These are phyloP conservation scores for Ascochyta lentis DNA, from an alignment of 2,329 filamentous ascomycete species.

Conservation along the genomic window DNA sequence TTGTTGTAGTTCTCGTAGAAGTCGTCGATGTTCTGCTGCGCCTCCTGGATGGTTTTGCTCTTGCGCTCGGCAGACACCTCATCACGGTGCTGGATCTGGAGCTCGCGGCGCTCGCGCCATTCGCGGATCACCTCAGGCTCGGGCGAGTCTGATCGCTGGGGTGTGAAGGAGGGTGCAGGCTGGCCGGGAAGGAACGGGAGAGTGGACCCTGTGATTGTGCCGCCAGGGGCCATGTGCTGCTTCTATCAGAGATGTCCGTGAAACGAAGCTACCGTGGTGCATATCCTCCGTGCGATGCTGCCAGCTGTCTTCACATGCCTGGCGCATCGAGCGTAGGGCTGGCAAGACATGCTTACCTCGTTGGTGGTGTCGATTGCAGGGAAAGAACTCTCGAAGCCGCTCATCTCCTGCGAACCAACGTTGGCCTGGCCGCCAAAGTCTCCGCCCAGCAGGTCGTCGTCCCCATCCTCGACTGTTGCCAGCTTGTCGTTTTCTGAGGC, in stretches of 20 bases:
- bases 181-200: constrained; percentile 60
- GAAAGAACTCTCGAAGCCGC: constrained; percentile 85
- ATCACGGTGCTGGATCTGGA: constrained; percentile 80
- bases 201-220: constrained; percentile 76
- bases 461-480: constrained; percentile 67
- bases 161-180: constrained; percentile 47
- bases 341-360: constrained; percentile 62
- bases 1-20: constrained; percentile 99
- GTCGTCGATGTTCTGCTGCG: constrained; percentile 93
- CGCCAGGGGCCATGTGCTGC: constrained; percentile 75
- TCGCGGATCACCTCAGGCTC: constrained; percentile 87
- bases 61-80: constrained; percentile 84
- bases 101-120: constrained; percentile 91
- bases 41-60: constrained; percentile 83
- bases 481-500: constrained; percentile 74
- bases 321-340: background rate
- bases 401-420: constrained; percentile 55
- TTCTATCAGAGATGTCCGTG: constrained; percentile 18
- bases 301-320: constrained; percentile 8
- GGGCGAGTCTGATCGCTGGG: constrained; percentile 71
- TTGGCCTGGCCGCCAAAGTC: constrained; percentile 54
- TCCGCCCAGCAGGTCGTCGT: constrained; percentile 75
- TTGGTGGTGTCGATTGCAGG: constrained; percentile 79
- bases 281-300: background rate
- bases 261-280: background rate